Conservation (phyloP, 768 basidiomycete genomes). For the Boletales sp. region DNA sequence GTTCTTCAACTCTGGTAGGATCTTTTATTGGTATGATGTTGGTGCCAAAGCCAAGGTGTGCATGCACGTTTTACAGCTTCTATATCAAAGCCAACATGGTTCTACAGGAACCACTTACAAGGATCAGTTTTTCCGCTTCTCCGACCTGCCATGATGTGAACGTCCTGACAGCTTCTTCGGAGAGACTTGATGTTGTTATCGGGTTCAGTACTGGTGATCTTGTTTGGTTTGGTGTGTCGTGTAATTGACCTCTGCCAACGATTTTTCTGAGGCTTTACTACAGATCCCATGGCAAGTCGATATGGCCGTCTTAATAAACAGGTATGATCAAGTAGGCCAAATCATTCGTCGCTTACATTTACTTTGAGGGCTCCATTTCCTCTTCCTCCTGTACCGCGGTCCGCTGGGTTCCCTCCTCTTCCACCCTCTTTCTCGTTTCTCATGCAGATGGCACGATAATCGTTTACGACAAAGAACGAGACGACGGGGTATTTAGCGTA, state of each 20-base stretch:
- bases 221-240: slow-evolving; percentile 82
- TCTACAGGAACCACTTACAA: slow-evolving; percentile 78
- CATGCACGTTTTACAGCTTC: not conserved
- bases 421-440: slow-evolving; percentile 79
- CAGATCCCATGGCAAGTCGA: slow-evolving; percentile 76
- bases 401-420: slow-evolving; percentile 80
- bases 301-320: slow-evolving; percentile 89
- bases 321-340: slow-evolving; percentile 34
- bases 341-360: slow-evolving; percentile 9
- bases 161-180: slow-evolving; percentile 65
- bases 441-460: slow-evolving; percentile 89
- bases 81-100: slow-evolving; percentile 7
- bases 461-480: slow-evolving; percentile 88
- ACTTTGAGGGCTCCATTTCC: slow-evolving; percentile 66
- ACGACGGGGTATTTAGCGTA: slow-evolving; percentile 73
- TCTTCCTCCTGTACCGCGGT: slow-evolving; percentile 85
- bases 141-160: slow-evolving; percentile 95
- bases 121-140: slow-evolving; percentile 80
- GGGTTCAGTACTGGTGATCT: slow-evolving; percentile 96
- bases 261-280: slow-evolving; percentile 4
- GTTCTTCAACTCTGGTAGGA: slow-evolving; percentile 86
- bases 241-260: not conserved
- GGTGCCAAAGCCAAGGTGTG: slow-evolving; percentile 82
- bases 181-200: slow-evolving; percentile 83
- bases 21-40: slow-evolving; percentile 81